Conservation (phyloP, 1,139 yeast genomes). For the Candida labiduridarum region DNA sequence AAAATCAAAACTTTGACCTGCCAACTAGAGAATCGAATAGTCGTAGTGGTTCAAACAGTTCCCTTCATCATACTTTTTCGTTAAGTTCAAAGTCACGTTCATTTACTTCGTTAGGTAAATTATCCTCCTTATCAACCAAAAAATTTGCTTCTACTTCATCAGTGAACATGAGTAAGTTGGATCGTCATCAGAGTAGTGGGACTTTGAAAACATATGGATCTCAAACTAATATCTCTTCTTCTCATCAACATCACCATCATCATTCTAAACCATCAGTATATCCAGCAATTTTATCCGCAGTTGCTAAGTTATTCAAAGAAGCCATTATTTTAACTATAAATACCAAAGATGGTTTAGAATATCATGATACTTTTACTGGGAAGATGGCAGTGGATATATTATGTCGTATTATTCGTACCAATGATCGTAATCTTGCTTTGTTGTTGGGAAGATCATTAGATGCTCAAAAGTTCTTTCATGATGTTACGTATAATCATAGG, state of each 20-base stretch:
- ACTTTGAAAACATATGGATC: constrained; percentile 9
- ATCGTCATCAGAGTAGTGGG: constrained; percentile 32
- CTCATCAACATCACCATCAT: constrained; percentile 23
- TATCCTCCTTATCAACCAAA: constrained; percentile 46
- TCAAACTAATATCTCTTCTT: too few relatives aligned
- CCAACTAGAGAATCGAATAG: constrained; percentile 9
- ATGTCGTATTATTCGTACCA: constrained; percentile 81
- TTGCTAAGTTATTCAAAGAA: constrained; percentile 78
- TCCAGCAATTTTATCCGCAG: constrained; percentile 86
- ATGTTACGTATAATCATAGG: constrained; percentile 92
- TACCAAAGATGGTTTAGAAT: constrained; percentile 91
- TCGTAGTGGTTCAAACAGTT: constrained; percentile 22
- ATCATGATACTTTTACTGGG: constrained; percentile 94
- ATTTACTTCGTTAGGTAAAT: constrained; percentile 45
- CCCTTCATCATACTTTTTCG: constrained; percentile 40
- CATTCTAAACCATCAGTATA: constrained; percentile 63
- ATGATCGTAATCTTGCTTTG: constrained; percentile 87
- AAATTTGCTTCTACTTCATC: constrained; percentile 43
- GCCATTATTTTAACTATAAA: constrained; percentile 73
- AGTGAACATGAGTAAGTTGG: constrained; percentile 27
- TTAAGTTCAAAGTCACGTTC: constrained; percentile 47
- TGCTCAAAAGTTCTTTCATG: constrained; percentile 93
- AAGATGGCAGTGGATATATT: constrained; percentile 90
- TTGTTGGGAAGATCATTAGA: constrained; percentile 89
- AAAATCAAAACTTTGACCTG: constrained; percentile 13